Conservation (phyloP, 179 eudicot genomes). For the Heliamphora pulchella region DNA sequence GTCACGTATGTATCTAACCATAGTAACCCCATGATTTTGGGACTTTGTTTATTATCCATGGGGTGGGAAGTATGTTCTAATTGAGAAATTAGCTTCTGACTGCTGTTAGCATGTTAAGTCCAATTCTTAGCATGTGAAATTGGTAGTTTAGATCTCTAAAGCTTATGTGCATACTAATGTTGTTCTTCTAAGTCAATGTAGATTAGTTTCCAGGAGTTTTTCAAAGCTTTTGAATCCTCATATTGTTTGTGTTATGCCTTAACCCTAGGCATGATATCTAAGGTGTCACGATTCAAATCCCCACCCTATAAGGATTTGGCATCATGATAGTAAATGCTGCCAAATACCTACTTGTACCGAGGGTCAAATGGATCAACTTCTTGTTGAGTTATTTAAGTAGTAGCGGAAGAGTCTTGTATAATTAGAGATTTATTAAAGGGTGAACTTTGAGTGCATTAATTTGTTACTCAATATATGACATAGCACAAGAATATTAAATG, state of each 20-base stretch:
- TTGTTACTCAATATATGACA: no score
- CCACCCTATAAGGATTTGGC: no score
- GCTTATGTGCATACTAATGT: background rate
- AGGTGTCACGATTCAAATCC: no score
- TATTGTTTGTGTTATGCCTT: background rate
- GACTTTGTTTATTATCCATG: background rate
- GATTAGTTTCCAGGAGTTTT: background rate
- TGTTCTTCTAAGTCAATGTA: background rate
- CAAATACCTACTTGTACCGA: no score
- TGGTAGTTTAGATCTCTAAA: background rate
- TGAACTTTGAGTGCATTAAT: no score
- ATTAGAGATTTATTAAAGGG: no score
- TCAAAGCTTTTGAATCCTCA: background rate
- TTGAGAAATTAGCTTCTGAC: background rate
- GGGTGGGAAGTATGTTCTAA: background rate
- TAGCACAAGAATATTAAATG: no score
- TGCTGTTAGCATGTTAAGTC: background rate
- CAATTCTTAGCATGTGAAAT: background rate
- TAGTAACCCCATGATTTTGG: background rate
- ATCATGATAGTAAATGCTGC: no score
- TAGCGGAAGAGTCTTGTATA: no score
- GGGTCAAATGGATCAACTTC: no score
- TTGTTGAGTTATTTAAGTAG: no score
- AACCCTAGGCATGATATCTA: no score
- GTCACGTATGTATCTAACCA: background rate